These are phyloP conservation scores for Pontederia crassipes DNA, from an alignment of 176 grass and related monocot species.

Conservation along the genomic window DNA sequence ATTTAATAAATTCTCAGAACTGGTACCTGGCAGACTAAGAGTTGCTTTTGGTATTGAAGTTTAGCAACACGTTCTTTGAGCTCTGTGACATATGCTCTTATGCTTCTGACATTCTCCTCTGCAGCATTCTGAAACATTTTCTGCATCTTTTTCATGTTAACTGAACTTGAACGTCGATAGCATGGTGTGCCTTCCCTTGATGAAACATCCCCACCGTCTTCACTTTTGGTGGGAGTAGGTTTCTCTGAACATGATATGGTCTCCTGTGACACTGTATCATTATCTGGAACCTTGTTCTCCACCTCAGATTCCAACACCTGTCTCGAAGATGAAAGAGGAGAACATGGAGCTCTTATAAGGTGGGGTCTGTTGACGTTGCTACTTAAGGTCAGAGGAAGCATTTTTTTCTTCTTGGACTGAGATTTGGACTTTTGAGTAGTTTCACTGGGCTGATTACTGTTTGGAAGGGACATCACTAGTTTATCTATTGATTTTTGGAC, in stretches of 20 bases:
- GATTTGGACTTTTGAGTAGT: conserved; percentile 43
- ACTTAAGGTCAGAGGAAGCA: conserved; percentile 60
- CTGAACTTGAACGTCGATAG: conserved; percentile 69
- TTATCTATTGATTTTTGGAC: conserved; percentile 84
- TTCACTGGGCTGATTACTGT: conserved; percentile 29
- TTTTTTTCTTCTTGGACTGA: conserved; percentile 59
- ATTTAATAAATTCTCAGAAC: no score
- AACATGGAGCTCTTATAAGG: conserved; percentile 56
- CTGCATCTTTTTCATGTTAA: conserved; percentile 98
- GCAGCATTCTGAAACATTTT: conserved; percentile 97
- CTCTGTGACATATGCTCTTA: conserved; percentile 85
- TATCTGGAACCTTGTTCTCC: conserved; percentile 68
- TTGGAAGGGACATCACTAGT: conserved; percentile 90
- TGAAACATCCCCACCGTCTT: conserved; percentile 51
- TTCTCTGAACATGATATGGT: conserved; percentile 30
- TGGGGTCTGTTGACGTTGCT: conserved; percentile 44
- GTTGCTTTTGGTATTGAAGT: conserved; percentile 97
- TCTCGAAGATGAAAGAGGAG: conserved; percentile 49
- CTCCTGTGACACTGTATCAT: conserved; percentile 31
- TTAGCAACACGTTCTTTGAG: conserved; percentile 91
- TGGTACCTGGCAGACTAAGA: conserved; percentile 82
- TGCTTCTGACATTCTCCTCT: conserved; percentile 80
- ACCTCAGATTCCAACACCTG: conserved; percentile 47
- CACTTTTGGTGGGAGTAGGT: conserved; percentile 67
- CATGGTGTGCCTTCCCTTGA: conserved; percentile 71